Base-by-base conservation (phyloP, 257 asterid genomes). In the Solanum chiquidenum region DNA sequence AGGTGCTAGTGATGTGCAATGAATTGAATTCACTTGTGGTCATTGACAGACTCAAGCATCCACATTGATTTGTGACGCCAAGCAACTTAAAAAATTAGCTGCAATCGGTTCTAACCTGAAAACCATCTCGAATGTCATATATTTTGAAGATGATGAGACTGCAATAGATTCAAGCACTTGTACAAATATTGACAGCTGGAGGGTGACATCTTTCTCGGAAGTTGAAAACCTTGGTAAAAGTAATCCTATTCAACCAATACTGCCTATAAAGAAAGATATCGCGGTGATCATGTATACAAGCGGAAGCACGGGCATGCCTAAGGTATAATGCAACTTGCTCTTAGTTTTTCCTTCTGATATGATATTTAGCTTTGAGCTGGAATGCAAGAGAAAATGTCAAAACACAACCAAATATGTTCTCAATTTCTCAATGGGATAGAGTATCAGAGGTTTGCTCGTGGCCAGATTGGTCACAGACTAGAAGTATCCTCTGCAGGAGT, bases 281-380 rank as follows among this genome's bases (percentile, higher is more conserved):
- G 99, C 99, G 77, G 98, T 96, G 88, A 92, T 96, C 87, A 96
- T 96, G 98, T 96, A 94, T 92, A 95, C 99, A 33, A 96, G 99
- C 92, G 99, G 99, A 85, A 96, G 99, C 89, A 95, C 99, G 38
- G 99, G 98, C 92, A 90, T 95, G 87, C 99, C 99, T 82, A 96
- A 96, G 99, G 99, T 96, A 87, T 77, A 91, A 72, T 87, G 46
- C 52, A 44, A 37, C 46, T 86, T 86, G 58, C 62, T 38, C 74
- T 66, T 31, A 21, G 3, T 16, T 82, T 31, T 82, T 31, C 31
- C 42, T 49, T 82, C 71, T 82, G 31, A 20, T 49, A 29, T 49
- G 69, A 49, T 82, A 29, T 27, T 20, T 73, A 73, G 5, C 69
- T 74, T 46, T 23, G 44, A 73, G 84, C 58, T 73, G 62, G 40